A percentile compares a stretch with the other conserved stretches of the same genome.
phyloP scores from a whole-genome alignment of 306 rosid species.

The Trichosanthes cucumerina region DNA sequence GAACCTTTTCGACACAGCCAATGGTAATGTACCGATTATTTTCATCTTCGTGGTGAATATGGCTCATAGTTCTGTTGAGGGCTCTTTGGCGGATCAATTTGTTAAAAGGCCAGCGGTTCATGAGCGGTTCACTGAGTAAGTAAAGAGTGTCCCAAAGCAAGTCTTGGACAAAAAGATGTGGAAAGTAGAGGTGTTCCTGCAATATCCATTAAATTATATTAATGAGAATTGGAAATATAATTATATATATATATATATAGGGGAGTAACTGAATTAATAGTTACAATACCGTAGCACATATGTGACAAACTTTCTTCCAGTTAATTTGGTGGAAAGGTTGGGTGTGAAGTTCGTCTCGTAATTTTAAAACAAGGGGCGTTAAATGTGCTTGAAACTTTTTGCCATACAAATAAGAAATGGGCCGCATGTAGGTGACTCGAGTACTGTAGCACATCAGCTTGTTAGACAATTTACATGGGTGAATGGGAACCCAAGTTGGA shows the following conservation, averaged over 20 bases:
- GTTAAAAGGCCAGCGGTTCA: constrained; percentile 33
- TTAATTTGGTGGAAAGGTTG: constrained; percentile 10
- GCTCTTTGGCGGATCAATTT: constrained; percentile 21
- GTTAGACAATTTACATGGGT: constrained; percentile 20
- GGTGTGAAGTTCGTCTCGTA: constrained; percentile 20
- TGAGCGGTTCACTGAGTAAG: constrained; percentile 10
- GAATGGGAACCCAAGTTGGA: constrained; percentile 19
- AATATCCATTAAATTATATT: background rate
- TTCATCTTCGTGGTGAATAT: constrained; percentile 31
- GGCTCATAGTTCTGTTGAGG: constrained; percentile 15
- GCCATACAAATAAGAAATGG: constrained; percentile 15
- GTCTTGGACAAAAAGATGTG: constrained; percentile 16
- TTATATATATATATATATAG: too few relatives aligned
- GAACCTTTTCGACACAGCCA: constrained; percentile 28
- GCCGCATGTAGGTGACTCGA: constrained; percentile 16
- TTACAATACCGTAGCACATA: constrained; percentile 12
- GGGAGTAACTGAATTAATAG: too few relatives aligned
- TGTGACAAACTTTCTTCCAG: constrained; percentile 14
- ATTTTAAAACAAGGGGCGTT: constrained; percentile 13
- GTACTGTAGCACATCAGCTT: constrained; percentile 22
- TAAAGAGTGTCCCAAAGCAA: constrained; percentile 19
- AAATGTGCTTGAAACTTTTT: constrained; percentile 13
- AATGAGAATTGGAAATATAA: too few relatives aligned
- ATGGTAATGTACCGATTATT: constrained; percentile 20
- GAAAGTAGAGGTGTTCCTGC: constrained; percentile 15